A percentile compares a stretch with the other conserved stretches of the same genome.
These are phyloP conservation scores for Calocybe indica DNA, from an alignment of 768 basidiomycete species.

Conservation along the genomic window DNA sequence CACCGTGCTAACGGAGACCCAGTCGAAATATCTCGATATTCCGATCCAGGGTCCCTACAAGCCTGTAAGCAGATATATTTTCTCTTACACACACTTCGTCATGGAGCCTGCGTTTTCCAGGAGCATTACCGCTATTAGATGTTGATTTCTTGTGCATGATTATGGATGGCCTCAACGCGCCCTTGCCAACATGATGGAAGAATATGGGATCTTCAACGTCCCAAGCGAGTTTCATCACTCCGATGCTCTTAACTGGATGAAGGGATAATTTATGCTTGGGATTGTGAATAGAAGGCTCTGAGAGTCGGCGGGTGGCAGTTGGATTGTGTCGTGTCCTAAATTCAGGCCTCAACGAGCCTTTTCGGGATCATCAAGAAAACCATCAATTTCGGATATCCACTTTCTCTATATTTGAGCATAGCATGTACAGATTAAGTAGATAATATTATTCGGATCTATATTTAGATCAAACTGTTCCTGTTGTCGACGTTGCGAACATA, in stretches of 20 bases:
- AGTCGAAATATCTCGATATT: slow-evolving; percentile 90
- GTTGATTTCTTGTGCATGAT: slow-evolving; percentile 19
- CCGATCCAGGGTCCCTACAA: slow-evolving; percentile 71
- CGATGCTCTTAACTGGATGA: slow-evolving; percentile 37
- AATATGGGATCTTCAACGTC: slow-evolving; percentile 64
- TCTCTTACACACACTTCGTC: neutral
- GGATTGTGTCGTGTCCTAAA: slow-evolving; percentile 8
- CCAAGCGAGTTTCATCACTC: slow-evolving; percentile 40
- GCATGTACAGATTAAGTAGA: no score
- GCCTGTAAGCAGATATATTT: slow-evolving; percentile 25
- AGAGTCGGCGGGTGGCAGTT: slow-evolving; percentile 13
- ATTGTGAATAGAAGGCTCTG: slow-evolving; percentile 20
- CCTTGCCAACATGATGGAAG: slow-evolving; percentile 51
- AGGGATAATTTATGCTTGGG: slow-evolving; percentile 22
- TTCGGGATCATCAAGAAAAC: slow-evolving; percentile 4
- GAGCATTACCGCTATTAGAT: slow-evolving; percentile 43
- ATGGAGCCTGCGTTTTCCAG: slow-evolving; percentile 10
- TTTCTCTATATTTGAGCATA: no score
- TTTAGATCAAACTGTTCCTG: no score
- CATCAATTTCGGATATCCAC: no score
- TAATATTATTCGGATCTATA: no score
- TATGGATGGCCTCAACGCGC: slow-evolving; percentile 75
- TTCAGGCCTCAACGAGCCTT: slow-evolving; percentile 55
- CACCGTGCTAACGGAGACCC: slow-evolving; percentile 63
- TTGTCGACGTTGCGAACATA: no score